A percentile compares a stretch with the other conserved stretches of the same genome.
These are phyloP conservation scores for Lactarius indigo DNA, from an alignment of 768 basidiomycete species.

Conservation along the genomic window DNA sequence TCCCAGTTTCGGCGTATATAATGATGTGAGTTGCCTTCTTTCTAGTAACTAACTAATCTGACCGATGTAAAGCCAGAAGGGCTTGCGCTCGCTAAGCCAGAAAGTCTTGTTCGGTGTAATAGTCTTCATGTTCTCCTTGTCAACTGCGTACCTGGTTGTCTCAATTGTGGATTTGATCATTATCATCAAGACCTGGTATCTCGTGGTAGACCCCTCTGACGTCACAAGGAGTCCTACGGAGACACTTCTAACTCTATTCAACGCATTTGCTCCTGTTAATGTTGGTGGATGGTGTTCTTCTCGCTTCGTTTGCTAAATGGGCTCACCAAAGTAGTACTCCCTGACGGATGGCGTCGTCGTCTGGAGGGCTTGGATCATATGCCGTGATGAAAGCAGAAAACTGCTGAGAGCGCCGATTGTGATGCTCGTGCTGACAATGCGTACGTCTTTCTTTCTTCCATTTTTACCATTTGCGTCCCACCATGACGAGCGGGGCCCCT, in stretches of 20 bases:
- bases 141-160: background rate
- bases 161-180: background rate
- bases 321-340: background rate
- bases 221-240: background rate
- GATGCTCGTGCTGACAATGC: background rate
- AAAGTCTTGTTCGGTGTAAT: background rate
- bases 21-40: background rate
- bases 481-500: background rate
- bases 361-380: slow-evolving; percentile 1
- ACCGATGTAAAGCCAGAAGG: background rate
- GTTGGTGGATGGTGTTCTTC: background rate
- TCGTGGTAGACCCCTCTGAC: background rate
- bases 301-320: background rate
- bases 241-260: background rate
- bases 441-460: background rate
- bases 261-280: background rate
- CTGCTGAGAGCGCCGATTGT: background rate
- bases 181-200: background rate
- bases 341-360: background rate
- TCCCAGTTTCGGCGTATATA: background rate
- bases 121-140: slow-evolving; percentile 2
- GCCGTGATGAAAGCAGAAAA: background rate
- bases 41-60: background rate
- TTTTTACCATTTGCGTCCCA: background rate
- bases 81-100: background rate